phyloP scores from a whole-genome alignment of 371 early-diverging fungal species.

The Phascolomyces articulosus region DNA sequence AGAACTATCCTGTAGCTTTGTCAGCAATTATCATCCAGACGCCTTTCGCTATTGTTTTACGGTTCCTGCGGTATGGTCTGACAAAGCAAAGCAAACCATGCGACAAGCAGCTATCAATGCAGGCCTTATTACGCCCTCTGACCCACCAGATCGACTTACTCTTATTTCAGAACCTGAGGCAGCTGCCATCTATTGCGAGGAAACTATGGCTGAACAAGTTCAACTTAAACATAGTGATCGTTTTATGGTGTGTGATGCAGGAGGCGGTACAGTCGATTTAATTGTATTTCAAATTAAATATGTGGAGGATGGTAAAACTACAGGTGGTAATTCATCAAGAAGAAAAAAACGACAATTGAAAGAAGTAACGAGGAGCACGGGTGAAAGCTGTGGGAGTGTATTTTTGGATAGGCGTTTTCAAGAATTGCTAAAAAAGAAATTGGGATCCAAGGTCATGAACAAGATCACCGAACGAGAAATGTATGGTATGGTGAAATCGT shows the following conservation, averaged over 20 bases:
- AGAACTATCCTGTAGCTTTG: constrained; percentile 45
- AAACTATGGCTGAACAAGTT: constrained; percentile 55
- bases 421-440: constrained; percentile 38
- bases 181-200: constrained; percentile 62
- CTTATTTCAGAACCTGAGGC: constrained; percentile 66
- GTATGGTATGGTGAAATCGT: constrained; percentile 55
- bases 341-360: constrained; percentile 33
- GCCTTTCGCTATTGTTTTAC: constrained; percentile 51
- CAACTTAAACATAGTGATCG: constrained; percentile 52
- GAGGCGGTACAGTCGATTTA: constrained; percentile 67
- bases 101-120: constrained; percentile 58
- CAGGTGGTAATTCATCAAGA: no score
- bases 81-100: constrained; percentile 58
- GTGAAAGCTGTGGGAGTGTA: constrained; percentile 62
- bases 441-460: constrained; percentile 44
- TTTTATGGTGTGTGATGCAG: constrained; percentile 67
- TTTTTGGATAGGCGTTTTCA: constrained; percentile 55
- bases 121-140: constrained; percentile 43
- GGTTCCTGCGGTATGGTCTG: constrained; percentile 57
- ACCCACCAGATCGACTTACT: constrained; percentile 55
- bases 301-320: no score
- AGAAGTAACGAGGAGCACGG: constrained; percentile 61
- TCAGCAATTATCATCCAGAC: constrained; percentile 41
- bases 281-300: constrained; percentile 44
- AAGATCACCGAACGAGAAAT: constrained; percentile 43